phyloP scores from a whole-genome alignment of 2,329 filamentous ascomycete genomes.

The Domatiomyces globalis region DNA sequence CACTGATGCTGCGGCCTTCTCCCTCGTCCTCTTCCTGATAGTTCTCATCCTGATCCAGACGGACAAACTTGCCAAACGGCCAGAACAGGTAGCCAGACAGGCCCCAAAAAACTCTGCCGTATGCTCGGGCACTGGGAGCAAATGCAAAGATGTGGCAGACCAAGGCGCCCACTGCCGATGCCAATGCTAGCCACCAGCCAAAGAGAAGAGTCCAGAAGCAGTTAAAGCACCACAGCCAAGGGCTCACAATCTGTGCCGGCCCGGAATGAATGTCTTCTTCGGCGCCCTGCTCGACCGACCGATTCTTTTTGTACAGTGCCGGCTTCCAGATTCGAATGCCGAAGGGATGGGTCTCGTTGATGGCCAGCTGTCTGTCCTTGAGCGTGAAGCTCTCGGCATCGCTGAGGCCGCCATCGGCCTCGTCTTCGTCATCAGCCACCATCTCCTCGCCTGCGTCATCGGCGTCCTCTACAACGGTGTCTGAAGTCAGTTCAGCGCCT shows the following conservation, averaged over 20 bases:
- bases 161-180: constrained; percentile 59
- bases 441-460: constrained; percentile 26
- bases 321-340: constrained; percentile 99
- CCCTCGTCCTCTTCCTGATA: constrained; percentile 91
- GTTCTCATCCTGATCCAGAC: constrained; percentile 81
- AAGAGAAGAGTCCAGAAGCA: constrained; percentile 79
- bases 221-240: constrained; percentile 78
- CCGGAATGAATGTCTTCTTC: constrained; percentile 95
- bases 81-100: constrained; percentile 81
- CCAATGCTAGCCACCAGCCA: constrained; percentile 84
- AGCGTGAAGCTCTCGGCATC: constrained; percentile 96
- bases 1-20: constrained; percentile 90
- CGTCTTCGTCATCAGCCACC: constrained; percentile 37
- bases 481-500: constrained; percentile 7
- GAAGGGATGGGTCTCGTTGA: constrained; percentile 97
- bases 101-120: constrained; percentile 72
- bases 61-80: constrained; percentile 92
- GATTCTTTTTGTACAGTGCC: constrained; percentile 90
- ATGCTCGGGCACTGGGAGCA: constrained; percentile 65
- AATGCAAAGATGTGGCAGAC: constrained; percentile 70
- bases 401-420: constrained; percentile 60
- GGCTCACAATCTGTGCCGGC: constrained; percentile 73
- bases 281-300: constrained; percentile 89
- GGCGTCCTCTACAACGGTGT: constrained; percentile 20
- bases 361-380: constrained; percentile 90